Evolutionary conservation across 2,329 filamentous ascomycete genomes (phyloP).

Genomic region (Fusarium sp.): DNA sequence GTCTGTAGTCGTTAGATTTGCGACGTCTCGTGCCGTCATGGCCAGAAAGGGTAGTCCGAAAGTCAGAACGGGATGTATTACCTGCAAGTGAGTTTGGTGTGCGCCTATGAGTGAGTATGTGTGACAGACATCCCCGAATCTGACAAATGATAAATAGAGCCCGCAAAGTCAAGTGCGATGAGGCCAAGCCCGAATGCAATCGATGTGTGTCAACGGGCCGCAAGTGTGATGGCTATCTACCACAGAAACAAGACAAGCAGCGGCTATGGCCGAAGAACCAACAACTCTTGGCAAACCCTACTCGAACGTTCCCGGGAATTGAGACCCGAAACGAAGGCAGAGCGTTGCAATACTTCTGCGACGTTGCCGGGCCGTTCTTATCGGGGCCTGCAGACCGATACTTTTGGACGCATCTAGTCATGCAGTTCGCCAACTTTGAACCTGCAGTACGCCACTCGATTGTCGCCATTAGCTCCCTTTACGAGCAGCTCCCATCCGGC

Average conservation of each 20-base stretch:
- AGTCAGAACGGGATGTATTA: constrained; percentile 13
- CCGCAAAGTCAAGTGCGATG: constrained; percentile 21
- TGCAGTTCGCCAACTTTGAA: constrained; percentile 7
- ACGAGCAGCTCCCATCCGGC: not conserved
- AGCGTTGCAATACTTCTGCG: not conserved
- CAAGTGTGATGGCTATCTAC: constrained; percentile 9
- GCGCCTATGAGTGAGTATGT: not conserved
- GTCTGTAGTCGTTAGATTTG: not conserved
- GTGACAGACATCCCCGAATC: not conserved
- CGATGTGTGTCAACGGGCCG: constrained; percentile 12
- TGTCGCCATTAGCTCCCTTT: constrained; percentile 10
- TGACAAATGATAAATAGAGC: constrained; percentile 5
- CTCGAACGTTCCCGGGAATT: not conserved
- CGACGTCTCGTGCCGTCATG: not conserved
- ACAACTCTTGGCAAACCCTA: not conserved
- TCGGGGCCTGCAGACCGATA: not conserved
- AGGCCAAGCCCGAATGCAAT: constrained; percentile 8
- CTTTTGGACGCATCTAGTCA: constrained; percentile 9
- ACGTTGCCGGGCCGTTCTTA: not conserved
- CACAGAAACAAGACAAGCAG: not conserved
- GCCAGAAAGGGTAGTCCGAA: constrained; percentile 5
- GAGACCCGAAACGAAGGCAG: not conserved
- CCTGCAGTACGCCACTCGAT: constrained; percentile 17
- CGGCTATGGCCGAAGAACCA: not conserved
- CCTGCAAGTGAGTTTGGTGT: constrained; percentile 10